These are phyloP conservation scores for Candida ponderosae DNA, from an alignment of 805 yeast genomes.

Conservation along the genomic window DNA sequence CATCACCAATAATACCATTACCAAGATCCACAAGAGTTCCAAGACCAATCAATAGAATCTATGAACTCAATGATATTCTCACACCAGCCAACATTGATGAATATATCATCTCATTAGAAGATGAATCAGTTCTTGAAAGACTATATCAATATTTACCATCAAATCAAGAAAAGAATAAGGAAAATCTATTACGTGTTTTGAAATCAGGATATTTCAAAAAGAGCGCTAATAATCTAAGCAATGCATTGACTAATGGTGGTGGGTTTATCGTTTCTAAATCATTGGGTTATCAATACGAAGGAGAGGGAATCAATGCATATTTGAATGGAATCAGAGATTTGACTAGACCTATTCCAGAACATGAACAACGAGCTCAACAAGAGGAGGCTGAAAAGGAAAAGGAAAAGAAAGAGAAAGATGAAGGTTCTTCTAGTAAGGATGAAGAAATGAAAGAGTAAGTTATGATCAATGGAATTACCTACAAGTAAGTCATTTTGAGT, in stretches of 20 bases:
- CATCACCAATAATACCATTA: background rate
- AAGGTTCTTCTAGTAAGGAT: background rate
- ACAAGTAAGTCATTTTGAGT: too few relatives aligned
- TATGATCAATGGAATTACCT: too few relatives aligned
- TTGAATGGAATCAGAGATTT: conserved; percentile 31
- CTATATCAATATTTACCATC: conserved; percentile 35
- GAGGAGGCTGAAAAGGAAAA: too few relatives aligned
- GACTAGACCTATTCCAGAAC: conserved; percentile 9
- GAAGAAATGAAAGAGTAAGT: too few relatives aligned
- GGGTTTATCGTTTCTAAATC: conserved; percentile 42
- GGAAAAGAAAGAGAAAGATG: conserved; percentile 1
- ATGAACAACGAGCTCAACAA: conserved; percentile 8
- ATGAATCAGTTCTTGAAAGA: conserved; percentile 25
- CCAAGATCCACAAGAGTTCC: too few relatives aligned
- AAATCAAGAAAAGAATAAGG: conserved; percentile 27
- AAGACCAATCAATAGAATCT: conserved; percentile 1
- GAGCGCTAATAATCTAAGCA: conserved; percentile 32
- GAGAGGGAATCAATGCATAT: conserved; percentile 49
- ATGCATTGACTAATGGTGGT: conserved; percentile 37
- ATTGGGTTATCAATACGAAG: conserved; percentile 39
- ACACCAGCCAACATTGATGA: conserved; percentile 7
- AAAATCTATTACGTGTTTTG: conserved; percentile 33
- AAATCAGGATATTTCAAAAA: conserved; percentile 42
- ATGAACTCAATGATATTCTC: conserved; percentile 12
- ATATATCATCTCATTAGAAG: conserved; percentile 15